Base-by-base conservation (phyloP, 2,329 filamentous ascomycete species). In the Aspergillus japonicus region DNA sequence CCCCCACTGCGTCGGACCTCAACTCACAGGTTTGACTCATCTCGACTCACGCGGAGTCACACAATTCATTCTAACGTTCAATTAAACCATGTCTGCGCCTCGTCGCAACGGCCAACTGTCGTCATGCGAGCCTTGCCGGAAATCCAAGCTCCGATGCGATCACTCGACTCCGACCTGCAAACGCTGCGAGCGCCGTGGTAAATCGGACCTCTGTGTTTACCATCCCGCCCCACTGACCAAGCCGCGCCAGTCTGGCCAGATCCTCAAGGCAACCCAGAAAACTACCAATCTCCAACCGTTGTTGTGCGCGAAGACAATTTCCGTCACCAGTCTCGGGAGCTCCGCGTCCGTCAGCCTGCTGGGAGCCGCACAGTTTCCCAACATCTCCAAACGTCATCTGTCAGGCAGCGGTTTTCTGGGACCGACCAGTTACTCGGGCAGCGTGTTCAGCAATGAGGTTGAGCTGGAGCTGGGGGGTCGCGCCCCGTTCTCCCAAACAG, bases 101-200 rank as follows among this genome's bases (percentile, higher is more conserved):
- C 55, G 55, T 16, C 55, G 55, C 23, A 61, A 61, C 19, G 59
- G 59, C 1, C 59, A 65, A n/a, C 53, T 65, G 8, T 62, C 66
- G 2, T 68, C 66, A 3, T 68, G 66, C 53, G 66, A 68, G 55
- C 67, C 67, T 5, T 69, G 67, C 47, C 64, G 67, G 5, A 68
- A 63, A 50, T 63, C 66, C 14, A 69, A 69, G 48, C 24, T 69
- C n/a, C 65, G 67, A 19, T 69, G 67, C 47, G 67, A 69, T 14
- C 66, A 69, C 49, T 48, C 57, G 24, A 58, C 48, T 4, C 67
- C 67, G 11, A 47, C 58, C 35, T 69, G 66, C 14, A 56, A 59
- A 42, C 63, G 67, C 35, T 68, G 67, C 19, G 26, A 55, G 12
- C 54, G 54, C 7, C 56, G 55, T 24, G 49, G 55, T 19, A 52